Evolutionary conservation across 495 filamentous ascomycete species (phyloP), one percentile per base, ranked within the genome.

Genomic region (Penicillium macrosclerotiorum): DNA sequence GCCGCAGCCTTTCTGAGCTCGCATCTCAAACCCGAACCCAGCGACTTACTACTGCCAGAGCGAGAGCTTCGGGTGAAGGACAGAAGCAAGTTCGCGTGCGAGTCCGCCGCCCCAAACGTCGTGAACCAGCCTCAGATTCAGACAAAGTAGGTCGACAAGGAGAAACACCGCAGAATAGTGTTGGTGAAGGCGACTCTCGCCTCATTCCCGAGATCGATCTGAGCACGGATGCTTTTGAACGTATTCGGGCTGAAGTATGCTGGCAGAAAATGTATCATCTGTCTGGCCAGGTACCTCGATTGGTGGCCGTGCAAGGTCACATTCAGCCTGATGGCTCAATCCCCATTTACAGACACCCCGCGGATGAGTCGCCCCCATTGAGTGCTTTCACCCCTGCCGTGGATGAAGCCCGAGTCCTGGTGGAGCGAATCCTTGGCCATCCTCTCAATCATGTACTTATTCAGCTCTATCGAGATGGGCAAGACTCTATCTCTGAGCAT

Each of bases 401-500:
- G 0, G 69, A 81, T 22, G 63, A 72, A 26, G 85, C 96, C 33
- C 84, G 86, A 20, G 54, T 73, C 12, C 71, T 73, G 25, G 78
- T 89, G 3, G 84, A 95, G 54, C 71, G 76, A 24, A 71, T 79
- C 8, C 70, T 96, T 4, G 80, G 85, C 5, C 94, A 97, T 58
- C 76, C 85, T 5, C 69, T 97, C 12, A 98, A 98, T 59, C 93
- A 98, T 57, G 90, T 86, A 8, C 74, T 98, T 11, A 92, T 97
- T 25, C 93, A 98, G 60, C 79, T 91, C 31, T 98, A 98, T 57
- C 90, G 93, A 8, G 75, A 80, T 53, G 91, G 94, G 14, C 77
- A 84, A n/a, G 93, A 98, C 63, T 86, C 88, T 53, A 99, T 99
- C 48, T 95, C 90, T 7, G 94, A 99, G 58, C 93, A 99, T 62